Conservation (phyloP, 2,329 filamentous ascomycete species). For the Nigrograna mackinnonii region DNA sequence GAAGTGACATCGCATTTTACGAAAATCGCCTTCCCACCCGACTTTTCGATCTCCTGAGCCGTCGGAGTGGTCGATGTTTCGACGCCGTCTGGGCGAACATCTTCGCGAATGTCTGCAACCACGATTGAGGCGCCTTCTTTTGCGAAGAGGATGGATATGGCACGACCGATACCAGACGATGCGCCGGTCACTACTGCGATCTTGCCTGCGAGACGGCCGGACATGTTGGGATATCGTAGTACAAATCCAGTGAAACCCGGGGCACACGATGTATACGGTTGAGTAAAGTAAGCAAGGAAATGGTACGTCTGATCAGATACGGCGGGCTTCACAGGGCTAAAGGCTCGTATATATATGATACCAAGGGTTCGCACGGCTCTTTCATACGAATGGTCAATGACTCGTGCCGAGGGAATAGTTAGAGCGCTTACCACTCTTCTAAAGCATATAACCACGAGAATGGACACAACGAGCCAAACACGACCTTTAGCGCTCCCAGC, state of each 20-base stretch:
- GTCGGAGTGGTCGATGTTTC: constrained; percentile 23
- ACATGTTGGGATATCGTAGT: constrained; percentile 13
- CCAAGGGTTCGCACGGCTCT: too few relatives aligned
- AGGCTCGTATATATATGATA: too few relatives aligned
- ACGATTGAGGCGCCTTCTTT: constrained; percentile 34
- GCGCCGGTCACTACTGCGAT: constrained; percentile 39
- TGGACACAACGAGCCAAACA: too few relatives aligned
- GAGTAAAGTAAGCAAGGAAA: background rate
- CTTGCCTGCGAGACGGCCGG: constrained; percentile 28
- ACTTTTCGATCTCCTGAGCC: constrained; percentile 30
- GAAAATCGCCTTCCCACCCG: constrained; percentile 40
- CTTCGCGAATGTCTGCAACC: constrained; percentile 32
- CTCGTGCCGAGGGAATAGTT: too few relatives aligned
- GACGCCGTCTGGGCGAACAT: constrained; percentile 13
- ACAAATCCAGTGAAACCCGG: too few relatives aligned
- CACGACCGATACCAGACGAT: constrained; percentile 38
- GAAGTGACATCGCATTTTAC: constrained; percentile 48
- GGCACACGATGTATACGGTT: too few relatives aligned
- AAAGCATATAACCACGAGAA: too few relatives aligned
- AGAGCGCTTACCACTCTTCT: too few relatives aligned
- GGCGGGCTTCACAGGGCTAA: too few relatives aligned
- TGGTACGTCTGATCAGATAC: background rate
- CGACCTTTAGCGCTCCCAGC: too few relatives aligned
- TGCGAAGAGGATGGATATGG: constrained; percentile 33
- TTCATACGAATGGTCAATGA: too few relatives aligned